Evolutionary conservation across 805 yeast genomes (phyloP).

Genomic region (Pichia eremophila): DNA sequence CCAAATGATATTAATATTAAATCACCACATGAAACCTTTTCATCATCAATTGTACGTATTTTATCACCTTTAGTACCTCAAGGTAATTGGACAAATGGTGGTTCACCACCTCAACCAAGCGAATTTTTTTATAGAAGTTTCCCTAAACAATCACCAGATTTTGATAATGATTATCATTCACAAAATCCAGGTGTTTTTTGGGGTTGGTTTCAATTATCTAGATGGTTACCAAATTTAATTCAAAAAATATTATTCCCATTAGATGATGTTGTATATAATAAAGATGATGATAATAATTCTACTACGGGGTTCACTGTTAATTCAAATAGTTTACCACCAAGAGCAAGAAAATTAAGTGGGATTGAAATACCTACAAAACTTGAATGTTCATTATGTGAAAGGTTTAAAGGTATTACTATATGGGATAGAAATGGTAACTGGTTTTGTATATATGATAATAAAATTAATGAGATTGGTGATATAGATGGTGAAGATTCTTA

Average conservation of each 20-base stretch:
- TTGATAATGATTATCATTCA: slow-evolving; percentile 8
- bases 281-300: not conserved
- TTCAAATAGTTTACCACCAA: not conserved
- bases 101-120: slow-evolving; percentile 4
- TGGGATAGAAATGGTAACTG: slow-evolving; percentile 26
- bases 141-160: slow-evolving; percentile 6
- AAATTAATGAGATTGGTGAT: not conserved
- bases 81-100: slow-evolving; percentile 7
- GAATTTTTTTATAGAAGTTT: slow-evolving; percentile 7
- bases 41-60: not conserved
- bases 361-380: slow-evolving; percentile 23
- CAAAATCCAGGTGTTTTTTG: slow-evolving; percentile 8
- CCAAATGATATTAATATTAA: not conserved
- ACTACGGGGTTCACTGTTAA: not conserved
- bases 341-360: slow-evolving; percentile 17
- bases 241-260: slow-evolving; percentile 6
- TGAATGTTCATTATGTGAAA: slow-evolving; percentile 24
- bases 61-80: slow-evolving; percentile 6
- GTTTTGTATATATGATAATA: slow-evolving; percentile 19
- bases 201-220: slow-evolving; percentile 8
- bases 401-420: slow-evolving; percentile 18
- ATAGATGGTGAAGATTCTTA: slow-evolving; percentile 14
- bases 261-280: slow-evolving; percentile 2
- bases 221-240: slow-evolving; percentile 8
- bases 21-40: not conserved